Base-by-base conservation (phyloP, 352 stramenopile species). In the Globisporangium apiculatum region DNA sequence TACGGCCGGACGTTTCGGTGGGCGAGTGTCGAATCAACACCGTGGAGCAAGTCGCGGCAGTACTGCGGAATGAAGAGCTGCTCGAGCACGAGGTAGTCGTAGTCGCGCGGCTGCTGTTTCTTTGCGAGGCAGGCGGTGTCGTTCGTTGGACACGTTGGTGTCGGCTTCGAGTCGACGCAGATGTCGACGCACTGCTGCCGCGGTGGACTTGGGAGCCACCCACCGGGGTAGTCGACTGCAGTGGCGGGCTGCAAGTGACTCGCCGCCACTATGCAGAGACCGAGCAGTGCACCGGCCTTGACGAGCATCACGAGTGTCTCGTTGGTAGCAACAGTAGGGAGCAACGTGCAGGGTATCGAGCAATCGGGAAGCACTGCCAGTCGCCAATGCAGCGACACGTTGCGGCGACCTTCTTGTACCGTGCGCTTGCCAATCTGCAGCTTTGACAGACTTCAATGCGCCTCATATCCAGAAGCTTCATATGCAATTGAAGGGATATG, bases 21-120 rank as follows among this genome's bases (percentile, higher is more conserved):
- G 55, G 79, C 86, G 71, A 91, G 75, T 45, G 81, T 91, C 60
- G 71, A 81, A 66, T 91, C 81, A 15, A 85, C 68, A 37, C 81
- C 81, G 1, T 74, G 58, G 46, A 89, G 72, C 50, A 91, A 64
- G 60, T 91, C 82, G 42, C 82, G 82, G 64, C 82, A 91, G 65
- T 83, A 91, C 69, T 91, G 79, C 67, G 82, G 82, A 53, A 86
- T 69, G 64, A 84, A 91, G 58, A 91, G 65, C 64, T 91, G 75
- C 68, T 91, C 79, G 14, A 92, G 66, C 52, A 90, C 55, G 48
- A 92, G 60, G 64, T 86, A 90, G 72, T 89, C 82, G 47, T 81
- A 90, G 69, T 88, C 78, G 45, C 79, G 76, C 11, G 78, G 73
- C 47, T 69, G 67, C 67, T 85, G 75, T 55, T 76, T 65, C 74